Evolutionary conservation across 805 yeast genomes (phyloP), one percentile per base, ranked within the genome.

Genomic region (Lipomyces orientalis): DNA sequence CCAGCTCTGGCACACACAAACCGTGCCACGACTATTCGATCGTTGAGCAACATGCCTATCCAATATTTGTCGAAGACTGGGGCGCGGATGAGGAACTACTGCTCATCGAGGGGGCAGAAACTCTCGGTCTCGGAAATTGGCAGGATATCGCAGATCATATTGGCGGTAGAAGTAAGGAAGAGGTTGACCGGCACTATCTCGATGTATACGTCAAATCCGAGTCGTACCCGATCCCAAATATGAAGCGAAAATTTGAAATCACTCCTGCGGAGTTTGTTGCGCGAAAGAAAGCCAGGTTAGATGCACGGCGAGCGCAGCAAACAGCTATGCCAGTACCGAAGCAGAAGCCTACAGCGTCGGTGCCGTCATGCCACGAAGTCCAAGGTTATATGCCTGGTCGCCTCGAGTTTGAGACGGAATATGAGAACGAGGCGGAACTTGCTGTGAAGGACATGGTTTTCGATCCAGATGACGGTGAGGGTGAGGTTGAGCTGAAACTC

Each of bases 361-460:
- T 90, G 6, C 99, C 99, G 0, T 84, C 95, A 65, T 93, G 98
- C 80, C 98, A 96, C 76, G 98, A 96, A 75, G 87, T 95, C 69
- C 98, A 95, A 78, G 98, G 97, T 2, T 95, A 88, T 77, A 95
- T 95, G 99, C 99, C 99, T 52, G 99, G 98, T 55, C 87, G 99
- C 75, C 81, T 95, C 69, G 99, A 95, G 78, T 95, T 95, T 78
- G 99, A 95, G 75, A 91, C 89, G 67, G 99, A 95, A 77, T 93
- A 90, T 52, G 99, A 95, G 77, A 95, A 95, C 75, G 99, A 95
- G 64, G 98, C 99, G 0, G 99, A 95, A 79, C 83, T 89, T 64
- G 88, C 95, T 0, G 91, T 95, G 22, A 95, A 95, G 76, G 99
- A 95, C 77, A 91, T 95, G 97, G 85, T 89, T 1, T 95, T 96